Evolutionary conservation across 1,284 basidiomycete genomes (phyloP).

Genomic region (Microbotryum saponariae): DNA sequence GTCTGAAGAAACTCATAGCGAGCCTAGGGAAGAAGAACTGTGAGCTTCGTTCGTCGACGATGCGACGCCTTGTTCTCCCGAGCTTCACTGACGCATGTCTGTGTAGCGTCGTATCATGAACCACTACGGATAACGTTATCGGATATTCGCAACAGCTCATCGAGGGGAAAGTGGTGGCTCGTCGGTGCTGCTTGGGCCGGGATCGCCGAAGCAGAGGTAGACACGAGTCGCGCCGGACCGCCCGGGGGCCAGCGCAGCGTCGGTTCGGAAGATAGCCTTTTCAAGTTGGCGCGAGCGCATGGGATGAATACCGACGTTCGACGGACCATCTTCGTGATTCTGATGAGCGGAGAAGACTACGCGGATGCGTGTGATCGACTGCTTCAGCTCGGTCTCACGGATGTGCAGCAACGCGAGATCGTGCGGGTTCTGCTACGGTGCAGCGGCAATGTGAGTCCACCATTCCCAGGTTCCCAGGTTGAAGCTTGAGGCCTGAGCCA

Average conservation of each 20-base stretch:
- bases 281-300: constrained; percentile 74
- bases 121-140: constrained; percentile 70
- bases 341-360: constrained; percentile 94
- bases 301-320: constrained; percentile 99
- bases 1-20: constrained; percentile 72
- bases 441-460: constrained; percentile 67
- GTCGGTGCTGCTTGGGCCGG: constrained; percentile 95
- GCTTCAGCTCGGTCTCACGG: constrained; percentile 70
- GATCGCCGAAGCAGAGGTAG: constrained; percentile 53
- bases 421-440: constrained; percentile 88
- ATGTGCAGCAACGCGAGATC: constrained; percentile 89
- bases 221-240: constrained; percentile 38
- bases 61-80: background rate
- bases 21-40: constrained; percentile 67
- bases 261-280: constrained; percentile 51
- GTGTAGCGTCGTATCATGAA: constrained; percentile 50
- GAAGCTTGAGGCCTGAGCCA: background rate
- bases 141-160: constrained; percentile 78
- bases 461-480: background rate
- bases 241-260: constrained; percentile 36
- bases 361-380: constrained; percentile 84
- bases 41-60: constrained; percentile 45
- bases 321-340: constrained; percentile 77
- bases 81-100: background rate
- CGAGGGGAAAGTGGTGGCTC: constrained; percentile 96